phyloP scores from a whole-genome alignment of 148 eudicot species.

The Beta vulgaris region DNA sequence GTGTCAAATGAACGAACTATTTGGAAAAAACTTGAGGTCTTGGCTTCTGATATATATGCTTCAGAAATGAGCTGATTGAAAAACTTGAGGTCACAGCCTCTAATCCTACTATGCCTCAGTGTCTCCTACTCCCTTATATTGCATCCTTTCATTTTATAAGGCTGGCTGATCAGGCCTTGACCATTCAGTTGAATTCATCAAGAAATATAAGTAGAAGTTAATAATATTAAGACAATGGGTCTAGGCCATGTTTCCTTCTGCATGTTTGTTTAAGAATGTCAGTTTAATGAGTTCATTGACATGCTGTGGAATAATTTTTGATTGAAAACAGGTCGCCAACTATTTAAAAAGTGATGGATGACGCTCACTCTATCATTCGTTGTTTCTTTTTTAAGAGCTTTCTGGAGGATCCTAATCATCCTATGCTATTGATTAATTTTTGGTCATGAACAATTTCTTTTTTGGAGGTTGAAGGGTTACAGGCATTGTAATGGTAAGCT shows the following conservation, averaged over 20 bases:
- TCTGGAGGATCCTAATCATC: neutral
- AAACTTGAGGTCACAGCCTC: neutral
- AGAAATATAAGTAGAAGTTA: neutral
- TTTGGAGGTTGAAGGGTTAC: conserved; percentile 9
- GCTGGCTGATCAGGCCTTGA: neutral
- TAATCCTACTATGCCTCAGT: neutral
- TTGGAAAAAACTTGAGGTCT: too few relatives aligned
- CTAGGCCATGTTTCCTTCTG: neutral
- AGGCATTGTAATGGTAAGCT: conserved; percentile 13
- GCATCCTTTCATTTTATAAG: neutral
- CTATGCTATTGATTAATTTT: too few relatives aligned
- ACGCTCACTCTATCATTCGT: neutral
- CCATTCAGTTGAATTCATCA: neutral
- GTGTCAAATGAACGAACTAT: too few relatives aligned
- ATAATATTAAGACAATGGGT: neutral
- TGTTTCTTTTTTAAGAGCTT: neutral
- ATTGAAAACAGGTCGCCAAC: conserved; percentile 4
- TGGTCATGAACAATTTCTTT: neutral
- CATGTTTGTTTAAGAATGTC: neutral
- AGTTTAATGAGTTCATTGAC: neutral
- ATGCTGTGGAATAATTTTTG: conserved; percentile 10
- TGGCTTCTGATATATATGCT: neutral
- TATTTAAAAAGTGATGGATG: conserved; percentile 11
- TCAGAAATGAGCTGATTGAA: neutral
- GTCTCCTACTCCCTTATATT: neutral